Base-by-base conservation (phyloP, 2,329 filamentous ascomycete species). In the Colletotrichum tropicale region DNA sequence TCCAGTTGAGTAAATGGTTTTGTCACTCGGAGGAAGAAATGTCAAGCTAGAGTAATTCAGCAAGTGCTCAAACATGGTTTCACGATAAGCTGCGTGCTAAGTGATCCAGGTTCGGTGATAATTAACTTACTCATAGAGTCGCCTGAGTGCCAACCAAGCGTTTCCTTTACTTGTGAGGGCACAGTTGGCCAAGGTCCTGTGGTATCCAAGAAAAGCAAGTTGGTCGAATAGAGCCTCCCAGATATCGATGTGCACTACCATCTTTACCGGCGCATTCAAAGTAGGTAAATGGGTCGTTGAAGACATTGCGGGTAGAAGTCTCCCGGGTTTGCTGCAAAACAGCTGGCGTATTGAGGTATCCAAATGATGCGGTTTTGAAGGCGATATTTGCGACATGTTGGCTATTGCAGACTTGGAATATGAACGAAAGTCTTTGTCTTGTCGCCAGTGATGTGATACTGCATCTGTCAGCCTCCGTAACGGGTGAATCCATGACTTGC, bases 391-490 rank as follows among this genome's bases (percentile, higher is more conserved):
- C n/a, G n/a, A 7, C 43, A 52, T 52, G 13, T 12, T 13, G 12
- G 43, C 6, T 6, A 8, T 13, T 8, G 10, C 10, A 52, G n/a
- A 52, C 3, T 13, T 52, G 6, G 6, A 24, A 52, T 52, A 52
- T 52, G 12, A 52, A 24, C 0, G 6, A 24, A 21, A 4, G 1
- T 52, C 2, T 21, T 52, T 13, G n/a, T 21, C 10, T 52, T 4
- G 12, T 52, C 43, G 43, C 3, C n/a, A 52, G 43, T 52, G 43
- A 52, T 52, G 10, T 21, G 43, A n/a, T 13, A 8, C 43, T 52
- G n/a, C 0, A 0, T 3, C 1, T 0, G 43, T 8, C 1, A 52
- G 43, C 6, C 43, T 52, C n/a, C 10, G n/a, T 13, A 13, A 8
- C 0, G 13, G n/a, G n/a, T 52, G 43, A 52, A 52, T 52, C 0